Percentiles rank a stretch among this genome's conserved stretches.
Conservation (phyloP, 768 basidiomycete genomes). For the Russula compacta region DNA sequence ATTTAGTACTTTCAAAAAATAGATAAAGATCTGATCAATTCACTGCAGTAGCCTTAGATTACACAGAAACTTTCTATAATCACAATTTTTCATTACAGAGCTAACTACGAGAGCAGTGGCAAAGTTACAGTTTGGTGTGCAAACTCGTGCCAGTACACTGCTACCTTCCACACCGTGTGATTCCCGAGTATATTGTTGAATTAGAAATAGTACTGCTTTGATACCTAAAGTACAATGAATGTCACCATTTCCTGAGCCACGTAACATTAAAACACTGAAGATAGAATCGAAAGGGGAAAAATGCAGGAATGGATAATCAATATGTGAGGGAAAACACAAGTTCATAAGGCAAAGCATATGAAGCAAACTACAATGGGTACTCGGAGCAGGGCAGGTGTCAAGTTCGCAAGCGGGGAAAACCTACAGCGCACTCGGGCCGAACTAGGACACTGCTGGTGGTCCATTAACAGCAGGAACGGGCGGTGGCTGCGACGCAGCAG, state of each 20-base stretch:
- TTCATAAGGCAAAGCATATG: not conserved
- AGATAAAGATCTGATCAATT: too few species aligned
- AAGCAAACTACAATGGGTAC: not conserved
- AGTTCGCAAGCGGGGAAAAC: not conserved
- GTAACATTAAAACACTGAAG: not conserved
- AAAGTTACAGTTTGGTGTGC: too few species aligned
- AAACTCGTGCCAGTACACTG: too few species aligned
- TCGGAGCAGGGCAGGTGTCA: not conserved
- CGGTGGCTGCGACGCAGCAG: not conserved
- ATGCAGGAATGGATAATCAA: not conserved
- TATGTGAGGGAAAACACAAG: not conserved
- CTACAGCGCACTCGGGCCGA: not conserved
- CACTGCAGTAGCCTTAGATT: too few species aligned
- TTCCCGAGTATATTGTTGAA: not conserved
- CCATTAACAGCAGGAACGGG: not conserved
- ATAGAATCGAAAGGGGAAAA: not conserved
- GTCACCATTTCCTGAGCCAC: too few species aligned
- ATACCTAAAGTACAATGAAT: not conserved
- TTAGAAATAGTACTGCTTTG: not conserved
- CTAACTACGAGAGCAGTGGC: too few species aligned
- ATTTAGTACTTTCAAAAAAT: too few species aligned
- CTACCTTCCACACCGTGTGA: too few species aligned
- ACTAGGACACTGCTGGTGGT: not conserved
- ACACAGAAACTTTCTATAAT: too few species aligned
- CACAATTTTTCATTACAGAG: too few species aligned